Evolutionary conservation across 2,329 filamentous ascomycete species (phyloP).

Genomic region (Diaporthe eres): DNA sequence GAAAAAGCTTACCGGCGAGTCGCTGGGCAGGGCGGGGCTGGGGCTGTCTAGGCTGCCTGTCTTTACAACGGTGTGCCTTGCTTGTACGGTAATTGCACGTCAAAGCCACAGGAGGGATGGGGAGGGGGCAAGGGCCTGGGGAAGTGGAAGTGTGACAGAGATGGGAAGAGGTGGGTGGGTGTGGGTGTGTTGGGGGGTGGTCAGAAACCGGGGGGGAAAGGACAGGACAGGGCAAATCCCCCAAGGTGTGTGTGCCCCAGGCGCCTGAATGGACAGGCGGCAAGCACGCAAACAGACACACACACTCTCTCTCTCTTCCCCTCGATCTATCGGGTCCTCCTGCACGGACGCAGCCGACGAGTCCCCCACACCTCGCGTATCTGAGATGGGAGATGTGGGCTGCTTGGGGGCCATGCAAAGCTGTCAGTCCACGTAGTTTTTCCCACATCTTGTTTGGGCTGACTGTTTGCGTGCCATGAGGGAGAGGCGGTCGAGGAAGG

Average conservation of each 20-base stretch:
- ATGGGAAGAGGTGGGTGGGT: neutral
- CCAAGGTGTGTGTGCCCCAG: neutral
- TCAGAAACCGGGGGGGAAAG: constrained; percentile 13
- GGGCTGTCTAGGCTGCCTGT: neutral
- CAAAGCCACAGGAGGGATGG: constrained; percentile 20
- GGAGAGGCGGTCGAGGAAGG: neutral
- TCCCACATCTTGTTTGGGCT: neutral
- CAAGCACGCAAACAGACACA: neutral
- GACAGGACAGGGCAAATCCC: constrained; percentile 3
- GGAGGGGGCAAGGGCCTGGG: neutral
- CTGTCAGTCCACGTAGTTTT: neutral
- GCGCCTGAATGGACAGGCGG: neutral
- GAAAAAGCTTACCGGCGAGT: neutral
- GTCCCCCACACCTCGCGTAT: constrained; percentile 32
- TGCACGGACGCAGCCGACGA: constrained; percentile 29
- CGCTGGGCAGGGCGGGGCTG: neutral
- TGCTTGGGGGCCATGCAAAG: constrained; percentile 23
- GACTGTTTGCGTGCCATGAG: neutral
- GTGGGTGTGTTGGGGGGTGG: neutral
- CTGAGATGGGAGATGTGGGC: constrained; percentile 19
- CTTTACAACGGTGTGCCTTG: constrained; percentile 29
- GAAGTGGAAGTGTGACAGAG: neutral
- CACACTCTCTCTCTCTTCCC: neutral
- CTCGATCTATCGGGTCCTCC: constrained; percentile 17
- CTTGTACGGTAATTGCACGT: constrained; percentile 29